Conservation (phyloP, 495 filamentous ascomycete genomes). For the Daldinia decipiens region DNA sequence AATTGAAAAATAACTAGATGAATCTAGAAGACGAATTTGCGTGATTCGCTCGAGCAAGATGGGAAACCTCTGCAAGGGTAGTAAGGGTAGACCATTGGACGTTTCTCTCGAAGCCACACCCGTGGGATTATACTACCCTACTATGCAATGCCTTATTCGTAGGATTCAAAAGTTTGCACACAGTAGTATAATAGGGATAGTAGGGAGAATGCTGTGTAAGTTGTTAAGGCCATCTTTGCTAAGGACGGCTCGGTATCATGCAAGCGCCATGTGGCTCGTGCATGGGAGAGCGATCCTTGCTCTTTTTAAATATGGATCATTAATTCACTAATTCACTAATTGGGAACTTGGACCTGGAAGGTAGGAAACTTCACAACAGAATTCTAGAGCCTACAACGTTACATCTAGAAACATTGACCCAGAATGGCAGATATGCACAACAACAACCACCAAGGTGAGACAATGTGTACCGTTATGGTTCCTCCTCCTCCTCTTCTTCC, state of each 20-base stretch:
- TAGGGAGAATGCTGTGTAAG: no score
- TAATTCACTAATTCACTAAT: conserved; percentile 20
- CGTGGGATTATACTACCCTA: conserved; percentile 1
- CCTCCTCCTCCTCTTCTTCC: conserved; percentile 17
- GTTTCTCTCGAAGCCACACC: background rate
- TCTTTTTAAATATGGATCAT: conserved; percentile 28
- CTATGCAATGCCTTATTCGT: background rate
- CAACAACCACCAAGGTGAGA: conserved; percentile 38
- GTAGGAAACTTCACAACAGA: conserved; percentile 32
- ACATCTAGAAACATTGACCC: conserved; percentile 38
- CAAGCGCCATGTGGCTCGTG: conserved; percentile 44
- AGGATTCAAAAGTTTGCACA: background rate
- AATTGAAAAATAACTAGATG: conserved; percentile 30
- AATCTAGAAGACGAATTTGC: conserved; percentile 19
- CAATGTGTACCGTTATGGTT: conserved; percentile 31
- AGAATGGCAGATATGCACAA: conserved; percentile 35
- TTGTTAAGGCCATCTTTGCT: no score
- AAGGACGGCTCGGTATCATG: conserved; percentile 22
- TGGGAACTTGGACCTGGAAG: conserved; percentile 30
- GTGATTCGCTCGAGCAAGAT: conserved; percentile 23
- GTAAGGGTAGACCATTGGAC: background rate
- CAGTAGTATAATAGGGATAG: background rate
- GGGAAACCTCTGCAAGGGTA: background rate
- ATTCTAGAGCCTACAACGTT: conserved; percentile 43
- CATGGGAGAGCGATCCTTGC: conserved; percentile 34